Conservation (phyloP, 768 basidiomycete genomes). For the Pleurotus tuoliensis region DNA sequence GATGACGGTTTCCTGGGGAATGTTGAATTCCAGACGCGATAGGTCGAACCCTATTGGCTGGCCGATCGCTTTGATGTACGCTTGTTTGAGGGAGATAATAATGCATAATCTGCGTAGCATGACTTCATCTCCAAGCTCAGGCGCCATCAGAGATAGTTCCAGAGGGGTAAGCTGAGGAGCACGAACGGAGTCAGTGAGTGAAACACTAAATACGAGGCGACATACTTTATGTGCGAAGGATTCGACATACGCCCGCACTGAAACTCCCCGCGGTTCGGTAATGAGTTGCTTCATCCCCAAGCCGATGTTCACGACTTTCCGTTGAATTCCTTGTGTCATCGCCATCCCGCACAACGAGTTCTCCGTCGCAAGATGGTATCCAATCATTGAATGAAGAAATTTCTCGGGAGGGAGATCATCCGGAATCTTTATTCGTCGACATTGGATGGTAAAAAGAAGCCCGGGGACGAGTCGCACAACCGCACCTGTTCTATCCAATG, state of each 20-base stretch:
- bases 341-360: conserved; percentile 78
- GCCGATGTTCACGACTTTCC: conserved; percentile 78
- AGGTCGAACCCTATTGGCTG: conserved; percentile 79
- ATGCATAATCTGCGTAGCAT: conserved; percentile 73
- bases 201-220: neutral
- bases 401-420: conserved; percentile 63
- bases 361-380: conserved; percentile 69
- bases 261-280: conserved; percentile 56
- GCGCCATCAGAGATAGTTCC: conserved; percentile 51
- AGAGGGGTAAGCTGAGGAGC: conserved; percentile 24
- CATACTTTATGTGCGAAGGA: conserved; percentile 73
- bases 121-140: conserved; percentile 55
- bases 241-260: conserved; percentile 61
- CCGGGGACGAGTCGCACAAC: neutral
- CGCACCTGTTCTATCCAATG: conserved; percentile 79
- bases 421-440: conserved; percentile 33
- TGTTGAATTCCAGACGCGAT: conserved; percentile 78
- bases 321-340: conserved; percentile 75
- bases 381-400: conserved; percentile 71
- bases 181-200: neutral
- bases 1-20: conserved; percentile 52
- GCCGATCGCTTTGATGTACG: conserved; percentile 82
- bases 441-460: no score
- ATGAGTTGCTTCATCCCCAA: conserved; percentile 70
- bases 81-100: conserved; percentile 73